Percentiles rank a stretch among this genome's conserved stretches.
Evolutionary conservation across 202 grass and related monocot species (phyloP).

Genomic region (Cymbopogon flexuosus): DNA sequence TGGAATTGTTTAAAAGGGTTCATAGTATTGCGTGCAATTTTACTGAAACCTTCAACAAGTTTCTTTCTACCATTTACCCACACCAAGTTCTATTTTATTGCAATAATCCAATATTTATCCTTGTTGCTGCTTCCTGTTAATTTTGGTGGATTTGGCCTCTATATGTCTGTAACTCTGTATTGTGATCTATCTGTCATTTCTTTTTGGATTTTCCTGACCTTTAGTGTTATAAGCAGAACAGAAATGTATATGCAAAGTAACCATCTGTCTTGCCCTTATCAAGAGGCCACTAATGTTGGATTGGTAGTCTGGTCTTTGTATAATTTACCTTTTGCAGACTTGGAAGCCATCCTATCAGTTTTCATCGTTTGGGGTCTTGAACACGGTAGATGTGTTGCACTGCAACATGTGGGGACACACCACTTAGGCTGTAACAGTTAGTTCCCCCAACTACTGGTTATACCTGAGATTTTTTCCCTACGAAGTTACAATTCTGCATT

Average conservation of each 20-base stretch:
- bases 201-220: neutral
- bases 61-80: neutral
- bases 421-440: neutral
- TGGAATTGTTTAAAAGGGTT: neutral
- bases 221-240: conserved; percentile 4
- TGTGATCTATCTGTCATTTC: neutral
- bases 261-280: neutral
- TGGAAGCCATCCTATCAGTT: neutral
- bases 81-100: conserved; percentile 4
- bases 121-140: neutral
- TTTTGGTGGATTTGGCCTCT: neutral
- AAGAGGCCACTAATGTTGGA: neutral
- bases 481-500: neutral
- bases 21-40: neutral
- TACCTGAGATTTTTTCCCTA: neutral
- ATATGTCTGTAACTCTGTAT: neutral
- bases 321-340: neutral
- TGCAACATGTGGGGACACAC: neutral
- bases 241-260: neutral
- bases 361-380: neutral
- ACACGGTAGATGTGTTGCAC: neutral
- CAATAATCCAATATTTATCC: neutral
- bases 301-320: neutral
- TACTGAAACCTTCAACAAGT: neutral
- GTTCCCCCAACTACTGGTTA: neutral